Evolutionary conservation across 305 asterid genomes (phyloP), one percentile per base, ranked within the genome.

Genomic region (Rubia tinctorum): DNA sequence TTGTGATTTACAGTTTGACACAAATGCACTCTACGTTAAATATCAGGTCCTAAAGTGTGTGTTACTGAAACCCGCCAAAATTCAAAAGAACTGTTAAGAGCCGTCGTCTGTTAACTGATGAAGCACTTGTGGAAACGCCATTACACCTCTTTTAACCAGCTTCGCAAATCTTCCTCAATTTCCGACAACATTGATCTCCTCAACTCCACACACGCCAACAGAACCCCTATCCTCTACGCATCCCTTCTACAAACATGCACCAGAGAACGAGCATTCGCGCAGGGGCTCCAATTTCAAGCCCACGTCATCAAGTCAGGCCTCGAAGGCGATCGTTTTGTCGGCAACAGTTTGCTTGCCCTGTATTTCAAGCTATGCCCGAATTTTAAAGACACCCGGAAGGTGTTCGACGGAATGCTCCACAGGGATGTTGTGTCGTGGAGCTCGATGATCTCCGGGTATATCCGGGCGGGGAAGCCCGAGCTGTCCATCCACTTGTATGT

Each of bases 371-470:
- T 86, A 37, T 77, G 87, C 30, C 56, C 79, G 0, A 69, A 83
- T 72, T 80, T 89, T 58, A 17, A 70, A 22, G 86, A 89, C 51
- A 83, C 90, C 1, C 75, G 78, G 15, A 84, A 77, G 44, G 75
- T 85, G 73, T 89, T 91, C 63, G 86, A 85, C 49, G 88, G 85
- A 4, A 76, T 95, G 85, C 58, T 12, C 34, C 80, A 81, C 39
- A 92, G 91, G 80, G 98, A 95, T 66, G 96, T 87, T 2, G 94
- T 92, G 22, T 86, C 96, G 2, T 95, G 98, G 98, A 88, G 93
- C 61, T 90, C 96, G n/a, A 89, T 92, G 82, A 85, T 92, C 30
- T 92, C 97, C 2, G 97, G 95, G n/a, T 90, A 89, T 81, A 80
- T 90, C 75, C 89, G 89, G 3, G 81, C 44, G 3, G 86, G 88